Base-by-base conservation (phyloP, 2,329 filamentous ascomycete species). In the Fusarium tricinctum region DNA sequence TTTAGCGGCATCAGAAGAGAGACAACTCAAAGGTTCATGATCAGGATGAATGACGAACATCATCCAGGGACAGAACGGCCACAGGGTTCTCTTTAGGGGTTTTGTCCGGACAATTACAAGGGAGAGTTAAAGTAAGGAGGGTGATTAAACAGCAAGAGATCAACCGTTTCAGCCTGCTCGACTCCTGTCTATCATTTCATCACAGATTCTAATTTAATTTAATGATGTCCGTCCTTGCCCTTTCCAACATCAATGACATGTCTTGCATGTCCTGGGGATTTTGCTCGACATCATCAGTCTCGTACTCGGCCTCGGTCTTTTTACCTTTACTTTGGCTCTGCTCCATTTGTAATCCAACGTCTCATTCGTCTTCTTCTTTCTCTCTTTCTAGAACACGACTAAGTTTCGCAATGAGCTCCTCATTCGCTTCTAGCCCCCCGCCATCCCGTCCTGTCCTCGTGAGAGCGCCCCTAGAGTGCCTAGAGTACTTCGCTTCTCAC, bases 171-270 rank as follows among this genome's bases (percentile, higher is more conserved):
- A 73, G 44, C 33, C 52, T 57, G 42, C n/a, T 26, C 43, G 19
- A 49, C 67, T 70, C 63, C 68, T 70, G 68, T 63, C 68, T 46
- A 71, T 71, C 61, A 63, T 71, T 66, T 66, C 68, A 71, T 71
- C 68, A 71, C 42, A 47, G 19, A 53, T 66, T 32, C 40, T 40
- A 35, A 45, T 30, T 47, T 43, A 40, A 63, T 40, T 17, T 9
- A 26, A 32, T 40, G n/a, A n/a, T n/a, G n/a, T n/a, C n/a, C n/a
- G 49, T 44, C 32, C 8, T 12, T 28, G 43, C 15, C 33, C 33
- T 44, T 44, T 44, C 38, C 43, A 50, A 22, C 38, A 66, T 64
- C 28, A 39, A 54, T 54, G 32, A 38, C 35, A 39, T 48, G 47
- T 17, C 15, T 8, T 35, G 26, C 23, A 23, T 23, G 23, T 23